Evolutionary conservation across 495 filamentous ascomycete species (phyloP), one percentile per base, ranked within the genome.

Genomic region (Apiosordaria backusii): DNA sequence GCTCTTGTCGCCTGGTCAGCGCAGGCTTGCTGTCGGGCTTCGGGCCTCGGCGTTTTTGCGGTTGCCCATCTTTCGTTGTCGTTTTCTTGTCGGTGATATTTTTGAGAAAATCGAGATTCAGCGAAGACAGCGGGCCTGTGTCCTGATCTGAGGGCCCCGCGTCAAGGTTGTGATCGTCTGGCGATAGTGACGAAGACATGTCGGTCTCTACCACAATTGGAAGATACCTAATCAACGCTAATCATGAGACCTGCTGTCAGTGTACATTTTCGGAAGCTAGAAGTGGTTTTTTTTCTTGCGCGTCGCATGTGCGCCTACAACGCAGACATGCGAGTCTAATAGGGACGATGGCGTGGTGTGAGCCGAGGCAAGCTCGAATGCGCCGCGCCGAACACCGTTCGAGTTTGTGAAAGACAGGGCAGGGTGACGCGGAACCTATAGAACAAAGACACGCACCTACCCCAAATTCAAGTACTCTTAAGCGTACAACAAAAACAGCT

Each of bases 1-100:
- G 78, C 73, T 99, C 95, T 72, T 99, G 95, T 58, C 93, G 85
- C 50, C 94, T 83, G n/a, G 93, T 99, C 69, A 96, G 78, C 58
- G 95, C 92, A 4, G 95, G 95, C 71, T 97, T 97, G 80, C 91
- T 96, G 75, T 98, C 95, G 25, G 95, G 95, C 71, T 99, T 99
- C 0, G 95, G 95, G 2, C 95, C 95, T 71, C 95, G 86, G 64
- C 91, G 86, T 78, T 99, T 99, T 4, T 91, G 88, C 23, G 90
- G 82, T 70, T 95, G 87, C 18, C 93, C 93, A 84, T 96, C 94
- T 88, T 74, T 40, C 18, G 52, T 61, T 52, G 70, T 88, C 9
- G 79, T 83, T 72, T 83, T 88, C 78, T 88, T 88, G 60, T 88
- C 84, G n/a, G 80, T 84, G 26, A 89, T 72, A 50, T 72, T 78